A percentile compares a stretch with the other conserved stretches of the same genome.
phyloP scores from a whole-genome alignment of 805 yeast genomes.

The Yamadazyma akitaensis region DNA sequence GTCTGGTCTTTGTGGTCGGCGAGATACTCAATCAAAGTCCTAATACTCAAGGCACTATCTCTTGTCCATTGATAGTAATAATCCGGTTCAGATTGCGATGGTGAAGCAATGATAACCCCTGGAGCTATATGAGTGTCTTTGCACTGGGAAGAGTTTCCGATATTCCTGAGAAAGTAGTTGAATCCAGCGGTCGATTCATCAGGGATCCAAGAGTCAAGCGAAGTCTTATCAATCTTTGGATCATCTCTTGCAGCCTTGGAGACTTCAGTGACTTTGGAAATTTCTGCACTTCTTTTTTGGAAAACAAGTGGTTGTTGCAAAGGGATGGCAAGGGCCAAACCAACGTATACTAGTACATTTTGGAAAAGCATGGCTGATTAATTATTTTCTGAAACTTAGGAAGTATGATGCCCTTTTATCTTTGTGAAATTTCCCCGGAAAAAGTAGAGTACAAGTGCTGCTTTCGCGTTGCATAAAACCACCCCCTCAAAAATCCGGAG shows the following conservation, averaged over 20 bases:
- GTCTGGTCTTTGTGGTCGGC: conserved; percentile 30
- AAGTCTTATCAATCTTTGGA: conserved; percentile 34
- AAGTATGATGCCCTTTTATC: neutral
- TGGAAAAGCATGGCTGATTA: neutral
- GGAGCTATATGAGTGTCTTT: conserved; percentile 31
- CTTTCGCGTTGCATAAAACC: neutral
- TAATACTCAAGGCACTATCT: conserved; percentile 80
- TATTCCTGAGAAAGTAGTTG: conserved; percentile 12
- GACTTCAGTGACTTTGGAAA: neutral
- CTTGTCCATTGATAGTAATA: conserved; percentile 90
- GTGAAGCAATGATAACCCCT: conserved; percentile 85
- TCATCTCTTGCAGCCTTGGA: neutral
- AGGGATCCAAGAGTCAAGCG: conserved; percentile 47
- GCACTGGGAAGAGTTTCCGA: conserved; percentile 12
- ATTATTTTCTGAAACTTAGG: neutral
- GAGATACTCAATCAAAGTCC: conserved; percentile 56
- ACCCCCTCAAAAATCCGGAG: neutral
- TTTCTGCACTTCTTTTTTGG: neutral
- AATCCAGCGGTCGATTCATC: conserved; percentile 31
- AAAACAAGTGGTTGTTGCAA: neutral
- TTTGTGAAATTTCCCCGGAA: neutral
- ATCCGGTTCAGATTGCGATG: conserved; percentile 67
- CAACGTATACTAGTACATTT: neutral
- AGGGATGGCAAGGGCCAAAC: neutral
- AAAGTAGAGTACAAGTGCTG: neutral